Evolutionary conservation across 2,329 filamentous ascomycete genomes (phyloP).

Genomic region (Fusarium armeniacum): DNA sequence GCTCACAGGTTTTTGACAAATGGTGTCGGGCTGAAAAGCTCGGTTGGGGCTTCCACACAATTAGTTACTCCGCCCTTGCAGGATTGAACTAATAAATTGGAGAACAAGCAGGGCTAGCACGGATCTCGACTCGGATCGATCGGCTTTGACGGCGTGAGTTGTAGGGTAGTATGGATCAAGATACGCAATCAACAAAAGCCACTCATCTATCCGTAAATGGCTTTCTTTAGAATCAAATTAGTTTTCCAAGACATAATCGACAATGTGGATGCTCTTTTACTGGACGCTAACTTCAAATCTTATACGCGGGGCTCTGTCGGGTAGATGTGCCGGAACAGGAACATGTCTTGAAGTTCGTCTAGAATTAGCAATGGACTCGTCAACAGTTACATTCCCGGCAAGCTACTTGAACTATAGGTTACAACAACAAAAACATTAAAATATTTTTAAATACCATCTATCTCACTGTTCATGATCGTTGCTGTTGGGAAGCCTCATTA

Average conservation of each 20-base stretch:
- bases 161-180: slow-evolving; percentile 5
- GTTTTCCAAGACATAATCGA: neutral
- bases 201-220: neutral
- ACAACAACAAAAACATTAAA: neutral
- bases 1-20: neutral
- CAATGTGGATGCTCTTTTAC: neutral
- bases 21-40: neutral
- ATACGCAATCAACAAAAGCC: neutral
- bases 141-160: neutral
- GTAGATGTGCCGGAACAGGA: neutral
- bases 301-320: neutral
- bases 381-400: rapidly evolving
- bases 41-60: neutral
- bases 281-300: neutral
- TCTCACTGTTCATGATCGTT: neutral
- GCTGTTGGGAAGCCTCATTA: neutral
- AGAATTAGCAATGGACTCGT: neutral
- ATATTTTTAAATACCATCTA: neutral
- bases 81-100: neutral
- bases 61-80: slow-evolving; percentile 3
- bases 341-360: neutral
- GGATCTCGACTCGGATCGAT: slow-evolving; percentile 8
- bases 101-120: neutral
- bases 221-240: neutral
- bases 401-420: rapidly evolving